Evolutionary conservation across 2,329 filamentous ascomycete genomes (phyloP), one percentile per base, ranked within the genome.

Genomic region (Aspergillus sp.): DNA sequence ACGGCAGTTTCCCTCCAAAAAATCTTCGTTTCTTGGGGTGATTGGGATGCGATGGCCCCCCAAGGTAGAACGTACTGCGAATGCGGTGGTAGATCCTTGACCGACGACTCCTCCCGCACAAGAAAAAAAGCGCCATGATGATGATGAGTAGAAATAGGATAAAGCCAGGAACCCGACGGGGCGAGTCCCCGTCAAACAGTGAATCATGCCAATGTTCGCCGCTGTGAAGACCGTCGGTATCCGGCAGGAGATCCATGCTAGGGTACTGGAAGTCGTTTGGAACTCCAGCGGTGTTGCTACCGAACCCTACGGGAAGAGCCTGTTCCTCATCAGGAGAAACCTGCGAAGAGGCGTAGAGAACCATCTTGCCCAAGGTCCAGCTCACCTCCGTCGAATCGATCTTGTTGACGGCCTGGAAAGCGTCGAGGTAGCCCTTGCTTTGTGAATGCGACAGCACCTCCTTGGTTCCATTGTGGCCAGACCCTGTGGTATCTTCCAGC

Each of bases 281-380:
- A 3, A 84, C 75, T 5, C 74, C 74, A 35, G 73, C 72, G n/a
- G 77, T 72, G 60, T 98, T 98, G 68, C 83, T 88, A 48, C 93
- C 93, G 62, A 97, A 97, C 0, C 93, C 93, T 7, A 98, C 93
- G 0, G 90, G 88, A 2, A 90, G 71, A 10, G 76, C 73, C 38
- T 78, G 70, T 12, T 76, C 71, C 1, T 73, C 75, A 5, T 75
- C 69, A 0, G 87, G 78, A 1, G 86, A 83, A 4, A 98, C 77
- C 64, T 96, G 88, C 3, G 88, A 93, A 0, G 91, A 83, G 4
- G 93, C 93, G 58, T 97, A 97, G 4, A 98, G 78, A 5, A 98
- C 80, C 78, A 97, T 96, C 63, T 96, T 95, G 1, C 93, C 93
- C 4, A 98, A 73, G 0, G 93, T 97, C 93, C 93, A 98, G 72